phyloP scores from a whole-genome alignment of 495 filamentous ascomycete species.

The Aspergillus funiculosus region DNA sequence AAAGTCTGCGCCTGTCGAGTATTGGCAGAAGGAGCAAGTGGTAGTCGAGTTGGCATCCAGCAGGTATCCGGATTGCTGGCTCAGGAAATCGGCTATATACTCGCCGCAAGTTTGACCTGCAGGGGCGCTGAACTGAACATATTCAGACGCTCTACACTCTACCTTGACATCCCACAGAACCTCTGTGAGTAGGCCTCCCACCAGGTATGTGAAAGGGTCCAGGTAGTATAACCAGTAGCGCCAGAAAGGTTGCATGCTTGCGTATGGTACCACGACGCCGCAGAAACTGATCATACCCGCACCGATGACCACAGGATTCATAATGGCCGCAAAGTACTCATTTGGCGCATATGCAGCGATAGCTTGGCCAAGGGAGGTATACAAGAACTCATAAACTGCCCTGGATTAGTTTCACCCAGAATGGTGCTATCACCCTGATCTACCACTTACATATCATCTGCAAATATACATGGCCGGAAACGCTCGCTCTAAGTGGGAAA shows the following conservation, averaged over 20 bases:
- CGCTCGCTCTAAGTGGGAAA: conserved; percentile 35
- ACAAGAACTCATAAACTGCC: conserved; percentile 43
- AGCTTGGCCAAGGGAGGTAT: conserved; percentile 40
- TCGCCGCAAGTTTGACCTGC: conserved; percentile 58
- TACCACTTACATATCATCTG: conserved; percentile 46
- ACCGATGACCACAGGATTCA: conserved; percentile 47
- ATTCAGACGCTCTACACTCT: conserved; percentile 51
- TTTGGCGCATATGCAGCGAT: conserved; percentile 53
- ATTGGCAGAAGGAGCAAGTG: conserved; percentile 58
- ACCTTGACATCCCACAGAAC: conserved; percentile 45
- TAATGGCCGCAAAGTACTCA: conserved; percentile 48
- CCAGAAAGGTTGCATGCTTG: conserved; percentile 50
- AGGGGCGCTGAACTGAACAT: conserved; percentile 57
- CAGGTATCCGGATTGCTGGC: conserved; percentile 51
- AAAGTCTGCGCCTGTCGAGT: conserved; percentile 34
- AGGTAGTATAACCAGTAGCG: conserved; percentile 56
- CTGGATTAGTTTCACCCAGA: conserved; percentile 11
- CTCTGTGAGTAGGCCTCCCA: conserved; percentile 42
- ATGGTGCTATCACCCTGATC: too few species aligned
- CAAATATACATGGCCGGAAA: conserved; percentile 44
- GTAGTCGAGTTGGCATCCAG: conserved; percentile 45
- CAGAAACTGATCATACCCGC: conserved; percentile 49
- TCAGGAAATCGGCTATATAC: conserved; percentile 56
- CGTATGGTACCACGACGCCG: conserved; percentile 50
- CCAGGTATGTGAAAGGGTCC: conserved; percentile 51